Percentiles rank a stretch among this genome's conserved stretches.
phyloP scores from a whole-genome alignment of 345 rosid genomes.

The Citrus maxima region DNA sequence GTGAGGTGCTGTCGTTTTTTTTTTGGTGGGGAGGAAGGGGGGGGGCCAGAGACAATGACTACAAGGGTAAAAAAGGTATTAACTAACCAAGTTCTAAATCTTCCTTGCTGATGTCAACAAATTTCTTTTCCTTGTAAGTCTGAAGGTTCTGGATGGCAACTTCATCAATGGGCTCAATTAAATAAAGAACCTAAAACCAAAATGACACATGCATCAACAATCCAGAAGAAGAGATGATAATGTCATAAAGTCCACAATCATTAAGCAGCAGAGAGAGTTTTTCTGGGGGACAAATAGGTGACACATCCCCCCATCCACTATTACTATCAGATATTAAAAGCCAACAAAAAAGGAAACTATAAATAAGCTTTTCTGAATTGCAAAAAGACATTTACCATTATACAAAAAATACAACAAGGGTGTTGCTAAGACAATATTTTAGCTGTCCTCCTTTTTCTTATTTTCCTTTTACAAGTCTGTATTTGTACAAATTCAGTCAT shows the following conservation, averaged over 20 bases:
- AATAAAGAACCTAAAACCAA: constrained; percentile 67
- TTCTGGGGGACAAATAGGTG: not conserved
- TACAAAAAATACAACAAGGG: not conserved
- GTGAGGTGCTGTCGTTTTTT: fast-evolving
- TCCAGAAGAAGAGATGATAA: not conserved
- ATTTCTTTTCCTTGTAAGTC: constrained; percentile 95
- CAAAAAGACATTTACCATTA: not conserved
- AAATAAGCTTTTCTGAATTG: not conserved
- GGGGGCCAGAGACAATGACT: no score
- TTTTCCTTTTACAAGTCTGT: not conserved
- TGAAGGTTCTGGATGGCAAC: constrained; percentile 96
- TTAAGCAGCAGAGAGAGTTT: not conserved
- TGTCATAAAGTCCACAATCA: not conserved
- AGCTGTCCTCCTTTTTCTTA: not conserved
- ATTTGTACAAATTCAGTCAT: not conserved
- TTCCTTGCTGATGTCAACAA: constrained; percentile 98
- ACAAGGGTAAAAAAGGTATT: not conserved
- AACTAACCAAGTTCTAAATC: constrained; percentile 87
- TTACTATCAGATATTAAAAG: not conserved
- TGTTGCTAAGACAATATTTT: not conserved
- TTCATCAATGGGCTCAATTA: constrained; percentile 95
- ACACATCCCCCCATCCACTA: not conserved
- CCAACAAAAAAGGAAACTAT: not conserved
- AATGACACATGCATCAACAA: constrained; percentile 10
- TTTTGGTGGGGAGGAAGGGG: no score